These are phyloP conservation scores for Aureococcus anophagefferens DNA, from an alignment of 108 stramenopile genomes.

Conservation along the genomic window DNA sequence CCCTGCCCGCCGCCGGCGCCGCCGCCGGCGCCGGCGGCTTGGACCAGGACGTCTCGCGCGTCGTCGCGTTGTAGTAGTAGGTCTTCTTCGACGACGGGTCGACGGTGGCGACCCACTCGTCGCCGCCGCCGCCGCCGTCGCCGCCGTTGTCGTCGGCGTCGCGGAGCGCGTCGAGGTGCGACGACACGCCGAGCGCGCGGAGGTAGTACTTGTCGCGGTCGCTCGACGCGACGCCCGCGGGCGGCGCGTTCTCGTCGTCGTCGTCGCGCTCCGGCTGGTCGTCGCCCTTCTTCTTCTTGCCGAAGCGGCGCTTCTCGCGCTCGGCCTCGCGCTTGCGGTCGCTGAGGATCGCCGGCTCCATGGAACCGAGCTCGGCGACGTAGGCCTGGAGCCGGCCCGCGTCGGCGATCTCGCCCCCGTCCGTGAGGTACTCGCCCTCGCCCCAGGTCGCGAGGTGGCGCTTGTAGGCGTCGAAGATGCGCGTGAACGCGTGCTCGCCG, in stretches of 20 bases:
- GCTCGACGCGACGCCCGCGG: too few species aligned
- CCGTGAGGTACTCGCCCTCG: slow-evolving; percentile 77
- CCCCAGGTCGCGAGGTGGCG: slow-evolving; percentile 65
- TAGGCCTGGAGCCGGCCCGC: background rate
- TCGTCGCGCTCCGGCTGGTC: too few species aligned
- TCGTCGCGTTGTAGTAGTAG: slow-evolving; percentile 48
- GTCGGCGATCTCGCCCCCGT: slow-evolving; percentile 56
- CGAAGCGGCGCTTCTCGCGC: background rate
- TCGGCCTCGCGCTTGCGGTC: background rate
- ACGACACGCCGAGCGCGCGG: background rate
- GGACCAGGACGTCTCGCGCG: slow-evolving; percentile 40
- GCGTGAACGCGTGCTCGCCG: slow-evolving; percentile 85
- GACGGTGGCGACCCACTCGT: background rate
- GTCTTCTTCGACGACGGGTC: slow-evolving; percentile 39
- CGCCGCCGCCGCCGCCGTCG: too few species aligned
- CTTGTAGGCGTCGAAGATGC: slow-evolving; percentile 86
- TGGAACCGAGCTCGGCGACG: background rate
- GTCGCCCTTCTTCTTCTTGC: too few species aligned
- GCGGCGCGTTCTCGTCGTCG: too few species aligned
- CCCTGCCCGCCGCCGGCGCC: background rate
- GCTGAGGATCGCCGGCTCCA: background rate
- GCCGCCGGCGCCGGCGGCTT: slow-evolving; percentile 12
- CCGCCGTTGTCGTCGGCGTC: too few species aligned
- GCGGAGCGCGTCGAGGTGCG: too few species aligned
- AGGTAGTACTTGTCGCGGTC: background rate